phyloP scores from a whole-genome alignment of 139 green algal species.

The Haematococcus lacustris region DNA sequence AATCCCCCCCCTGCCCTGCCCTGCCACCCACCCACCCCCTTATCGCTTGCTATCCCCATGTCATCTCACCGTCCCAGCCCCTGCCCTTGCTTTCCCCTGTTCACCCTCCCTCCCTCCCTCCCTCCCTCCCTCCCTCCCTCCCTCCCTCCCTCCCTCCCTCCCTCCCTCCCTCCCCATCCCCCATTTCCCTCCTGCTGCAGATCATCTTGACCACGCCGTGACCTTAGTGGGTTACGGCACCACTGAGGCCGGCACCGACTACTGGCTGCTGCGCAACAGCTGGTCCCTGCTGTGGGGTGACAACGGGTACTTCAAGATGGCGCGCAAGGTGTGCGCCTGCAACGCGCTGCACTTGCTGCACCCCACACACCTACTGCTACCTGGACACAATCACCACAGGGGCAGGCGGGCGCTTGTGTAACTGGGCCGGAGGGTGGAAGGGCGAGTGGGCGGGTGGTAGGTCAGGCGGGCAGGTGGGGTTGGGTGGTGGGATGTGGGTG shows the following conservation, averaged over 20 bases:
- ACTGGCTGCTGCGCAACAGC: slow-evolving; percentile 33
- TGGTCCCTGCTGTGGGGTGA: slow-evolving; percentile 22
- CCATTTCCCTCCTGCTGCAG: too few relatives aligned
- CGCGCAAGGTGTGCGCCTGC: slow-evolving; percentile 11
- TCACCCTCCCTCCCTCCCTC: too few relatives aligned
- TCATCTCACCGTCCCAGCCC: too few relatives aligned
- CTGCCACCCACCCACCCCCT: too few relatives aligned
- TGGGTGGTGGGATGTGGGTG: neutral
- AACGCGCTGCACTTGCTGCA: neutral
- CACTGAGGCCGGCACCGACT: slow-evolving; percentile 24
- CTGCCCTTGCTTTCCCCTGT: too few relatives aligned
- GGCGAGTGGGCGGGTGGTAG: neutral
- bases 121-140: too few relatives aligned
- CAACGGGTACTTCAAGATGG: slow-evolving; percentile 38
- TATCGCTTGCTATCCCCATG: too few relatives aligned
- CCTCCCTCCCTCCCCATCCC: too few relatives aligned
- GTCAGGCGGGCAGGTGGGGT: neutral
- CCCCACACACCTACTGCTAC: too few relatives aligned
- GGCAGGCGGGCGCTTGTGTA: neutral
- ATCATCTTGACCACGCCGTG: slow-evolving; percentile 41
- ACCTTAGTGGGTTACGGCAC: slow-evolving; percentile 45
- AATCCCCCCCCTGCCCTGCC: too few relatives aligned
- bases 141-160: too few relatives aligned
- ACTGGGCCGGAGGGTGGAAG: neutral
- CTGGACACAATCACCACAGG: too few relatives aligned